Evolutionary conservation across 257 asterid species (phyloP).

Genomic region (Lycium ferocissimum): DNA sequence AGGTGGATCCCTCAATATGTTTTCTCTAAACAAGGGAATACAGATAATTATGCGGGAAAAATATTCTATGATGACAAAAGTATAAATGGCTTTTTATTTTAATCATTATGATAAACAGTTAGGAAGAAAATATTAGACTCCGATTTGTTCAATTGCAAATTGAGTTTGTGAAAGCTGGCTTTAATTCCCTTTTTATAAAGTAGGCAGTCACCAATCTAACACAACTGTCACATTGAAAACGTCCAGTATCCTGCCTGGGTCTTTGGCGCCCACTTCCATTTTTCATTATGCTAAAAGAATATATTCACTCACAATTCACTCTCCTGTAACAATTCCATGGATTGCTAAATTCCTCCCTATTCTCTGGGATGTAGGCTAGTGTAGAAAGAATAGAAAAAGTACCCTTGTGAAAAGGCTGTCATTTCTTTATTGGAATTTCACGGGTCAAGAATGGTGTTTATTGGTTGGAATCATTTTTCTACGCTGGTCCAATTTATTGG

Average conservation of each 20-base stretch:
- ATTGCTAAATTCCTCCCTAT: not conserved
- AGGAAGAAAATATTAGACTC: not conserved
- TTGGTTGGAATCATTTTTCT: not conserved
- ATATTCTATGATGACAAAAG: not conserved
- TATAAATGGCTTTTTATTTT: not conserved
- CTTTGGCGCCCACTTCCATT: not conserved
- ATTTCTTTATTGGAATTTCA: not conserved
- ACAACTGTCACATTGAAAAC: not conserved
- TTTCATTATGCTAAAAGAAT: not conserved
- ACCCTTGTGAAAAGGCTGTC: not conserved
- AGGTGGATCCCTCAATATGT: not conserved
- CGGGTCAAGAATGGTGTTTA: conserved; percentile 9
- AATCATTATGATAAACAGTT: not conserved
- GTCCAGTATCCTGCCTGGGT: not conserved
- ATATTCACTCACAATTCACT: too few species aligned
- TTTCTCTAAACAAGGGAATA: not conserved
- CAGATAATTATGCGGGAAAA: not conserved
- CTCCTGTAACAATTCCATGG: conserved; percentile 1
- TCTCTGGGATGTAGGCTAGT: not conserved
- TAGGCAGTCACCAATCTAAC: not conserved
- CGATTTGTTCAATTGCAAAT: not conserved
- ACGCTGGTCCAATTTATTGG: not conserved
- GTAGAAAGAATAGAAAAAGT: not conserved
- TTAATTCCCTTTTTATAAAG: not conserved
- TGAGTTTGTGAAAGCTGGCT: not conserved